Evolutionary conservation across 2,329 filamentous ascomycete genomes (phyloP), one percentile per base, ranked within the genome.

Genomic region (Rhynchosporium secalis): DNA sequence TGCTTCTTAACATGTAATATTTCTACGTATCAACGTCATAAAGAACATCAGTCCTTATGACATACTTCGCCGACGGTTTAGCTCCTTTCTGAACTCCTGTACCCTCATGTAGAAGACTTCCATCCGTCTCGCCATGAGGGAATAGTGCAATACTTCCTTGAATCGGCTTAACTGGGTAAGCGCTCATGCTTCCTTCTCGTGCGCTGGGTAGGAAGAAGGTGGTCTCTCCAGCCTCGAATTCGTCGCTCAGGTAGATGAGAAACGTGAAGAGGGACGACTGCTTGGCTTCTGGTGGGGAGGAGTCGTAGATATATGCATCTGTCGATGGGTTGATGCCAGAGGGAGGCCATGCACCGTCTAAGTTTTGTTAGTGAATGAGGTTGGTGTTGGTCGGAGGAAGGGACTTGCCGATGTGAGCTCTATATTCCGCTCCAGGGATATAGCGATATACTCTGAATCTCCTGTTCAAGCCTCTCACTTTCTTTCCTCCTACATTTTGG

Each of bases 391-490:
- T 9, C 20, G 20, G 20, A 20, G 36, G 9, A 46, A 12, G 38
- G 15, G n/a, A 65, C 68, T 64, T 63, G 72, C 72, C 79, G 62
- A 91, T 89, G 66, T 90, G 88, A 62, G 83, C 85, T 7, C 88
- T 78, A 69, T 91, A 91, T 71, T 90, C 88, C 0, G 88, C 88
- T 0, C 87, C 87, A 1, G 87, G 87, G 0, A 90, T 86, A 62
- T 91, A 91, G 69, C 88, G 80, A 66, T 91, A 91, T 0, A 90
- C 86, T 20, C 88, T 80, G 76, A 90, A 91, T 5, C 88, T 81
- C 1, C 88, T 79, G 69, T 91, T 91, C 60, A 91, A 77, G 0
- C 88, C 87, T 4, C 86, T 78, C 0, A 83, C 85, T 28, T 77
- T 72, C 41, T 82, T 83, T 0, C 87, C 87, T 13, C 79, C 79